These are phyloP conservation scores for Phytopythium sindhum DNA, from an alignment of 352 stramenopile species.

Conservation along the genomic window DNA sequence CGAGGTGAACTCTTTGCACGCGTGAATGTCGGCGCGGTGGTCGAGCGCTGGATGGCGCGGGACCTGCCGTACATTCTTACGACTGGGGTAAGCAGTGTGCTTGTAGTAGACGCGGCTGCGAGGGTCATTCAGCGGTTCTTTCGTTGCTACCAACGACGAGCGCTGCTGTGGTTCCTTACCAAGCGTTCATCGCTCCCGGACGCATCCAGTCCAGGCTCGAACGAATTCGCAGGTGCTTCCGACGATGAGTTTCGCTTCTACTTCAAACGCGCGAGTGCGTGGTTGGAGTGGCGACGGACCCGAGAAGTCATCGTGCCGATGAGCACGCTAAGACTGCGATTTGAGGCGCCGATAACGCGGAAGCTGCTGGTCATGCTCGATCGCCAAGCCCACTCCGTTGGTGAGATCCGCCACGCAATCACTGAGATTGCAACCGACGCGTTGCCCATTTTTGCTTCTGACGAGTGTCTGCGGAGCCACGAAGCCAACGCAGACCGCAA, in stretches of 20 bases:
- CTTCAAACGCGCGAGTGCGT: constrained; percentile 41
- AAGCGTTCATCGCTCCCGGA: constrained; percentile 8
- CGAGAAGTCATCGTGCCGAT: not conserved
- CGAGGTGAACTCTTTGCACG: constrained; percentile 2
- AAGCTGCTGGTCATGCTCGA: constrained; percentile 44
- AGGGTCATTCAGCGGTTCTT: constrained; percentile 28
- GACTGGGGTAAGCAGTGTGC: constrained; percentile 18
- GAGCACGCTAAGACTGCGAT: constrained; percentile 22
- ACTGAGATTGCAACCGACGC: constrained; percentile 32
- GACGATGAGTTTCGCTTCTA: constrained; percentile 29
- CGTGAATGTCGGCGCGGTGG: constrained; percentile 12
- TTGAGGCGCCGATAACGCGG: constrained; percentile 37
- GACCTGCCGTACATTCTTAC: constrained; percentile 38
- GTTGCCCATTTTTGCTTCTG: constrained; percentile 25
- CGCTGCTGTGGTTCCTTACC: constrained; percentile 21
- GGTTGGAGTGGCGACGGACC: constrained; percentile 20
- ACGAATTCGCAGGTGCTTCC: not conserved
- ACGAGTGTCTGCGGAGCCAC: constrained; percentile 17
- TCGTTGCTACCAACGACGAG: constrained; percentile 16
- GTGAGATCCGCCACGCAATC: constrained; percentile 29
- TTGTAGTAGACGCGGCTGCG: constrained; percentile 22
- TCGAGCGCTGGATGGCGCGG: constrained; percentile 32
- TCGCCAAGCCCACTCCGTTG: constrained; percentile 16
- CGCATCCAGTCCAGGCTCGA: not conserved
- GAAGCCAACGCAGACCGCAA: constrained; percentile 7